Evolutionary conservation across 176 grass and related monocot species (phyloP), one percentile per base, ranked within the genome.

Genomic region (Cymbopogon citratus): DNA sequence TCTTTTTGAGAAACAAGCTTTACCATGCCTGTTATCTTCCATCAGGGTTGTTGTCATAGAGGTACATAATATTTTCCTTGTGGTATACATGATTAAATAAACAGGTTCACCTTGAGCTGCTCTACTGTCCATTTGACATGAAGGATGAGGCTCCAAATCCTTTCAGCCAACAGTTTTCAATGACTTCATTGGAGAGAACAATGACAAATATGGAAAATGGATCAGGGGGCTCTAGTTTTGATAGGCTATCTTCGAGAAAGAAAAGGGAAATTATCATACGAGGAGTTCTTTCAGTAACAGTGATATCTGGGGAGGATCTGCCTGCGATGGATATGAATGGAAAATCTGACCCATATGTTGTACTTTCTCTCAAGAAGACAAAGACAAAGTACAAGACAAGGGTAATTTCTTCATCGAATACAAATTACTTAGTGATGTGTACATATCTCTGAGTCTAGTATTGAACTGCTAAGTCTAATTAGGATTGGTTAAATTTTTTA

Each of bases 361-460:
- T 95, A 63, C 73, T 95, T 78, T 87, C 85, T 82, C 88, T 99
- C 86, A 99, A 93, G 80, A 95, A 99, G 81, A 63, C 91, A 77
- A 94, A 95, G 91, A 95, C 91, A 9, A 99, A 93, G 76, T 82
- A 91, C 71, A 95, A 99, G 83, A 95, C 96, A 77, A 93, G 96
- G 92, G 96, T 99, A 90, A 90, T 39, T 84, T 81, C 51, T 46
- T 84, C 9, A 59, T 84, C 66, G 63, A 14, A 64, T 85, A 63
- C 26, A 49, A 26, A 62, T 35, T 79, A 34, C 39, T 34, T 79
- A 79, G 12, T 33, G 66, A 7, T 44, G 35, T 36, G 24, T 14
- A 4, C 12, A 71, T 60, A 49, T 61, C 4, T 77, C 77, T 36
- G 45, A 69, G 66, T 73, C n/a, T 59, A 62, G 11, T 80, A 81